Base-by-base conservation (phyloP, 176 grass and related monocot species). In the Phragmites australis region DNA sequence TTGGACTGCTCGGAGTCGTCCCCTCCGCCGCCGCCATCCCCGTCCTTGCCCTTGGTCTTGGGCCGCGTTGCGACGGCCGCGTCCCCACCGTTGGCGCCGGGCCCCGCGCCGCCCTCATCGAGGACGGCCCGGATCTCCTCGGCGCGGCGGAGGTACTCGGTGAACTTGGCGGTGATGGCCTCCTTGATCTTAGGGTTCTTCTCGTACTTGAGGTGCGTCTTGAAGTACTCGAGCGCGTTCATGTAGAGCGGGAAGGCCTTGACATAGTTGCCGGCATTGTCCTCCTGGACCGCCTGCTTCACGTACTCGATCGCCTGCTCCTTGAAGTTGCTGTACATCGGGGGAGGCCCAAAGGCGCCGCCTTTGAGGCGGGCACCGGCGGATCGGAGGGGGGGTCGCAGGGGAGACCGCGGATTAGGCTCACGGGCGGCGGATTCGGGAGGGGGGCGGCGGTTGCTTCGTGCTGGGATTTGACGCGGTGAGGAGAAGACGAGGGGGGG, bases 271-370 rank as follows among this genome's bases (percentile, higher is more conserved):
- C 93, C 93, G 12, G 93, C 93, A 93, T 99, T 99, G 87, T 99
- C 93, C 87, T 99, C 97, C 74, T 90, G 90, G 54, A 99, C 93
- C 37, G 93, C 97, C 82, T 93, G 93, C 82, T 87, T 99, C 75
- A 99, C 97, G 75, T 93, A 96, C 88, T 96, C 93, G 90, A 99
- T 99, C 88, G 97, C 97, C 92, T 99, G 93, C 88, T 99, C 97
- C 82, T 99, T 99, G 97, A 99, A 99, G 77, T 99, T 99, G 88
- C 93, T 99, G 88, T 96, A 96, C 97, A 99, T 99, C 78, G 44
- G 62, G 58, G 49, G 2, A 34, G 41, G 62, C 14, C 49, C 55
- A 47, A 83, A 55, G 88, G 67, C 58, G 78, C 74, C 68, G 63
- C 48, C 68, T 80, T 65, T 64, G 74, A 73, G 75, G 86, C 86